Evolutionary conservation across 2,329 filamentous ascomycete species (phyloP).

Genomic region (Penicillium glabrum): DNA sequence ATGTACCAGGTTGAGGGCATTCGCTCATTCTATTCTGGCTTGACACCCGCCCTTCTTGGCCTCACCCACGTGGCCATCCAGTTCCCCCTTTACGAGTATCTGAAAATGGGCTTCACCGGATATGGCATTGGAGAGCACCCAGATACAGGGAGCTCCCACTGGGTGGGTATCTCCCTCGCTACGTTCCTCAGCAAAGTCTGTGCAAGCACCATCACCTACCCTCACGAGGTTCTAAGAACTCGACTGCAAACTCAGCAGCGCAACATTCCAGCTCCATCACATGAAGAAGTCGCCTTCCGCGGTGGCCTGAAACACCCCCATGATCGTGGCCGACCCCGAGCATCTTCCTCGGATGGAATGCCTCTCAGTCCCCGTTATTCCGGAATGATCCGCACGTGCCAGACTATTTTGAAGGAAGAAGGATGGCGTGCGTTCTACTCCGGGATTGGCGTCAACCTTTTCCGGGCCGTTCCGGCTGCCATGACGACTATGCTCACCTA

Average conservation of each 20-base stretch:
- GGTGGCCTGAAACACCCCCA: slow-evolving; percentile 38
- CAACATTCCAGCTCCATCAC: slow-evolving; percentile 48
- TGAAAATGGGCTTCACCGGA: slow-evolving; percentile 89
- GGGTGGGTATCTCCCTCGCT: slow-evolving; percentile 79
- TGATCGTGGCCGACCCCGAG: slow-evolving; percentile 47
- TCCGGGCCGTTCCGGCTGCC: slow-evolving; percentile 89
- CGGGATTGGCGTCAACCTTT: slow-evolving; percentile 96
- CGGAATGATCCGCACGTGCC: slow-evolving; percentile 78
- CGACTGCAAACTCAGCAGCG: slow-evolving; percentile 90
- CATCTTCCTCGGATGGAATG: slow-evolving; percentile 58
- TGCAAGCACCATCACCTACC: slow-evolving; percentile 93
- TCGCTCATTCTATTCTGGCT: slow-evolving; percentile 88
- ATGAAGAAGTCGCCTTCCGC: slow-evolving; percentile 54
- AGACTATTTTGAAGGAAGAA: slow-evolving; percentile 83
- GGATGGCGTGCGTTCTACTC: slow-evolving; percentile 97
- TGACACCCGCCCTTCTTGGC: slow-evolving; percentile 87
- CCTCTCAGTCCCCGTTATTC: slow-evolving; percentile 61
- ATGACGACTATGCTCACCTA: slow-evolving; percentile 98
- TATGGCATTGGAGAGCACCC: slow-evolving; percentile 76
- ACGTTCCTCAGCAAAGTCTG: slow-evolving; percentile 93
- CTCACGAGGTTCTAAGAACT: slow-evolving; percentile 93
- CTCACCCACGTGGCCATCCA: slow-evolving; percentile 95
- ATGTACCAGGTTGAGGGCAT: slow-evolving; percentile 94
- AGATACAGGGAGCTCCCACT: slow-evolving; percentile 65
- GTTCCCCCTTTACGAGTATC: slow-evolving; percentile 91